Conservation (phyloP, 2,329 filamentous ascomycete species). For the Intubia oerlemansii region DNA sequence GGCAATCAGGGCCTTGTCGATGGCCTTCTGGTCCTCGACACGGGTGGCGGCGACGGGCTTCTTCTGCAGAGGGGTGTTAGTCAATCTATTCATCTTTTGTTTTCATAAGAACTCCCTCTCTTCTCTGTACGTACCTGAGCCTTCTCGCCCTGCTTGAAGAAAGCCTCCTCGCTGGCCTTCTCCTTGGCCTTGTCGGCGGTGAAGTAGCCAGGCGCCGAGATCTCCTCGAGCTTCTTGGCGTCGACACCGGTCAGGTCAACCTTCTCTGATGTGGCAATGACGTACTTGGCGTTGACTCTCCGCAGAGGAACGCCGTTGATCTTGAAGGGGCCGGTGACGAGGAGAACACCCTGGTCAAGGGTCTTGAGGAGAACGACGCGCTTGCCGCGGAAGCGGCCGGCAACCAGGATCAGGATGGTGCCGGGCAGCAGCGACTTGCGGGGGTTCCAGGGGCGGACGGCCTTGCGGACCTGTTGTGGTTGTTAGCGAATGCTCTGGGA, state of each 20-base stretch:
- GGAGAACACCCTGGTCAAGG: conserved; percentile 91
- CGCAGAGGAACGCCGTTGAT: conserved; percentile 97
- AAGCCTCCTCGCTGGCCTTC: conserved; percentile 94
- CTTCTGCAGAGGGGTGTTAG: conserved; percentile 48
- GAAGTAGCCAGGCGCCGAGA: conserved; percentile 74
- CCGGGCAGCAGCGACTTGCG: conserved; percentile 83
- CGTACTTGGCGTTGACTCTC: conserved; percentile 82
- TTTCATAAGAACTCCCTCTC: no score
- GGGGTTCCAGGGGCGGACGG: conserved; percentile 68
- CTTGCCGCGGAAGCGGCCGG: conserved; percentile 99
- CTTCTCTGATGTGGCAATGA: conserved; percentile 76
- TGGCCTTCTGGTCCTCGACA: conserved; percentile 91
- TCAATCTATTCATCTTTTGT: no score
- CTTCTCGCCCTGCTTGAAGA: conserved; percentile 99
- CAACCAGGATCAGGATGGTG: conserved; percentile 94
- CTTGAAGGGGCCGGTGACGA: conserved; percentile 99
- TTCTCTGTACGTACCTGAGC: conserved; percentile 84
- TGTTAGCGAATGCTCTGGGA: no score
- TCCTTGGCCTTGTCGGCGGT: conserved; percentile 83
- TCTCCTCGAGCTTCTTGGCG: conserved; percentile 68
- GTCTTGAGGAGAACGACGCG: conserved; percentile 97
- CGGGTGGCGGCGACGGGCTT: conserved; percentile 86
- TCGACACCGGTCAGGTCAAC: conserved; percentile 74
- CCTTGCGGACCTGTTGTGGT: conserved; percentile 70
- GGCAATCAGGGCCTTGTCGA: conserved; percentile 90